Evolutionary conservation across 2,329 filamentous ascomycete genomes (phyloP).

Genomic region (Colletotrichum navitas): DNA sequence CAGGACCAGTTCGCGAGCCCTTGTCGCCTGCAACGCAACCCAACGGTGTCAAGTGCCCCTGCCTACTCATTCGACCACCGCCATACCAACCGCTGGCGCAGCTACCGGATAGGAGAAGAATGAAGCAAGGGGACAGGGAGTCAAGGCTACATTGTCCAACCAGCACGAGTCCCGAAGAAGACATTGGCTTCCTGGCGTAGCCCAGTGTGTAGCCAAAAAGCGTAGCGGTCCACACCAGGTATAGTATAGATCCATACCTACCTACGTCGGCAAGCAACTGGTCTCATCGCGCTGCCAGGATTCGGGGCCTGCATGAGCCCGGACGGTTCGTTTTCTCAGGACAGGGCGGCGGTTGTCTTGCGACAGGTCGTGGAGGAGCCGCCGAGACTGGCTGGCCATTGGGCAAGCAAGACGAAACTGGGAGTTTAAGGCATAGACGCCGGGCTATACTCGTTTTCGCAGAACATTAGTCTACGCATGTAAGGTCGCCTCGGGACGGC

Average conservation of each 20-base stretch:
- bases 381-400: not conserved
- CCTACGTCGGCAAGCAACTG: not conserved
- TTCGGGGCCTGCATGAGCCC: conserved; percentile 18
- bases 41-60: conserved; percentile 1
- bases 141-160: conserved; percentile 1
- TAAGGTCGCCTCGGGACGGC: not conserved
- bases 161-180: not conserved
- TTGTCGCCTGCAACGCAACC: conserved; percentile 26
- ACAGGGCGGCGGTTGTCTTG: conserved; percentile 6
- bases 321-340: conserved; percentile 1
- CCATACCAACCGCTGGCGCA: not conserved
- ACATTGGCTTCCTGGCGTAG: not conserved
- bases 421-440: not conserved
- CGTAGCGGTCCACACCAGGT: not conserved
- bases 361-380: not conserved
- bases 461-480: not conserved
- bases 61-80: conserved; percentile 18
- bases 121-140: conserved; percentile 15
- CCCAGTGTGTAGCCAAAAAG: not conserved
- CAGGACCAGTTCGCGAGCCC: conserved; percentile 15
- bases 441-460: not conserved
- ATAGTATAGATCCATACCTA: not conserved
- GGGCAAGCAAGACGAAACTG: not conserved
- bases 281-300: conserved; percentile 14
- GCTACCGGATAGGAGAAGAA: conserved; percentile 15